Evolutionary conservation across 164 flowering plant species (phyloP).

Genomic region (Chimonanthus praecox): DNA sequence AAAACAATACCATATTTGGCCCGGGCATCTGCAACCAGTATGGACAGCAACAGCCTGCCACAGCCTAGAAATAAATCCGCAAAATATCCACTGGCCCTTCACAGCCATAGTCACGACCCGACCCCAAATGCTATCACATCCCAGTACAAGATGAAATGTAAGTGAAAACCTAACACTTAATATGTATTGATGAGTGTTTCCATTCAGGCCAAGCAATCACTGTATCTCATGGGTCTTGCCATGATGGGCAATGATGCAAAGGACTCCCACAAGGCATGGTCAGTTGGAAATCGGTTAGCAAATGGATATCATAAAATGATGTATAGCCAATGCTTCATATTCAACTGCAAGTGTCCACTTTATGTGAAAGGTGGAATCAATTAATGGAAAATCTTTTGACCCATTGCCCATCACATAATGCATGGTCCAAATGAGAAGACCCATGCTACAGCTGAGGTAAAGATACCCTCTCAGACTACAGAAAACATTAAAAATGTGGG

Average conservation of each 20-base stretch:
- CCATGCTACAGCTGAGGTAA: not conserved
- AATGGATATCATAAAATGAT: not conserved
- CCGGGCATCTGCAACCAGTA: too few relatives aligned
- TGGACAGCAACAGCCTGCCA: too few relatives aligned
- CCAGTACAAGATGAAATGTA: too few relatives aligned
- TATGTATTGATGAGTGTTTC: too few relatives aligned
- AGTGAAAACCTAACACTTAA: too few relatives aligned
- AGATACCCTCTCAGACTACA: not conserved
- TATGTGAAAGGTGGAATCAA: not conserved
- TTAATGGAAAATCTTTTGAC: not conserved
- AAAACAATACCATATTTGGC: too few relatives aligned
- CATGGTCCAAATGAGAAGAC: not conserved
- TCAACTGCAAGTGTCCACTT: not conserved
- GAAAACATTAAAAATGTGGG: not conserved
- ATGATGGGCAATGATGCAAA: slow-evolving; percentile 4
- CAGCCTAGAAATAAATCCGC: too few relatives aligned
- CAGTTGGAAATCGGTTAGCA: not conserved
- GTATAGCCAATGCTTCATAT: not conserved
- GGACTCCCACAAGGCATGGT: slow-evolving; percentile 2
- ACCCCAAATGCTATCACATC: too few relatives aligned
- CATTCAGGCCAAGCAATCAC: too few relatives aligned
- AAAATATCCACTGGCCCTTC: too few relatives aligned
- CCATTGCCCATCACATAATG: not conserved
- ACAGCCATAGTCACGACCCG: too few relatives aligned
- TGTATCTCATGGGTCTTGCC: slow-evolving; percentile 13